Base-by-base conservation (phyloP, 495 filamentous ascomycete genomes). In the Melanomma pulvis-pyrius region DNA sequence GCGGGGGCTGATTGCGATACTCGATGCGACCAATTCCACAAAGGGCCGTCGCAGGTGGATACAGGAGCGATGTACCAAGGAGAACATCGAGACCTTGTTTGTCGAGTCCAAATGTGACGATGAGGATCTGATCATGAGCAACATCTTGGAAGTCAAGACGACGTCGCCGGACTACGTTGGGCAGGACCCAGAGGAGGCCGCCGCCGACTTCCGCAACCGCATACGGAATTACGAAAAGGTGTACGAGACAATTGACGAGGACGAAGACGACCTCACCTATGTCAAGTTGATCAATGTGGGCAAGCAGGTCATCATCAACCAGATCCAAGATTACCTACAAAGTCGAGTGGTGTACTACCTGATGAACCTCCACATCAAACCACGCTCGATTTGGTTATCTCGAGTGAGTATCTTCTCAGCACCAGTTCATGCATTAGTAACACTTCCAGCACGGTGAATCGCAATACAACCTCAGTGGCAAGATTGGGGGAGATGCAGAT, bases 251-350 rank as follows among this genome's bases (percentile, higher is more conserved):
- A 91, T 98, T 71, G 90, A 92, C 70, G 89, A 88, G 54, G 86
- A 91, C 58, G 94, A 98, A 80, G 85, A 84, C 56, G 79, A 90
- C 62, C 83, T 91, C 63, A 97, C 94, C 25, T 98, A 96, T 73
- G 88, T 97, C 69, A 97, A 98, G 79, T 87, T 98, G 68, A 96
- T 98, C 82, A 89, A 98, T 75, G 93, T 98, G 3, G 92, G 93
- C 9, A 88, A 88, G 44, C 91, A 94, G 67, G 93, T 97, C 65
- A 91, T 97, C 71, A 97, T 98, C 82, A 98, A 98, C 76, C 88
- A 90, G 74, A 96, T 98, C 71, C 88, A 91, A 72, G 93, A 98
- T 74, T 98, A 98, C 74, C 82, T 98, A 36, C 94, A 97, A 74
- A 96, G 91, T 74, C 88, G 94, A 28, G 85, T 98, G 26, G 93